Base-by-base conservation (phyloP, 2,329 filamentous ascomycete genomes). In the Epicoccum sorghinum region DNA sequence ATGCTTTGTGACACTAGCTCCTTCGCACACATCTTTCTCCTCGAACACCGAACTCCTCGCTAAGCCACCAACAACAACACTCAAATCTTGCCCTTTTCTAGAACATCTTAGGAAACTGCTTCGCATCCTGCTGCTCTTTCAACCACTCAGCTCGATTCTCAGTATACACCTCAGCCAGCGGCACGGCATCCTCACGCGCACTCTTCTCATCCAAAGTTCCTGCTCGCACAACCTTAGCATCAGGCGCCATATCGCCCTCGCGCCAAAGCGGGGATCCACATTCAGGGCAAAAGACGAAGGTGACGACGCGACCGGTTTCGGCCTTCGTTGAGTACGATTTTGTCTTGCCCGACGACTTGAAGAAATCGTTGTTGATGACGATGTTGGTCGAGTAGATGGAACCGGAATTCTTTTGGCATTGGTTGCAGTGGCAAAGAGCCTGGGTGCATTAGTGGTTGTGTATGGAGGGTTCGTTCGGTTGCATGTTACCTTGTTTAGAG, bases 381-480 rank as follows among this genome's bases (percentile, higher is more conserved):
- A 54, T 45, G 24, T 54, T 54, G 29, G 51, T 54, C 2, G 35
- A 44, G 35, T 54, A 49, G 39, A 40, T 40, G 35, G 33, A 40
- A 18, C 51, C 51, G 22, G 39, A 45, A 13, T 36, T 45, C 40
- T 54, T 54, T 37, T 54, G 51, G 45, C 51, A 54, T 45, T 54
- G 51, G 24, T 54, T 54, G 30, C 51, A 54, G 35, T 54, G 51
- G 18, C 51, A 54, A 27, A 54, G 51, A 3, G 51, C 51, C 51
- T 54, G 35, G 10, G 8, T 13, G 14, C 12, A 12, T 51, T 27
- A 51, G 40, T 33, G 24, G 43, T 3, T 30, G 24, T 7, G 22
- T 6, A 13, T 4, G 30, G 5, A 3, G 10, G 38, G 12, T 10
- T n/a, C 18, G 9, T 23, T 25, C 14, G 2, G 13, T 18, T 18